Evolutionary conservation across 352 stramenopile species (phyloP).

Genomic region (Pythium brachiatum): DNA sequence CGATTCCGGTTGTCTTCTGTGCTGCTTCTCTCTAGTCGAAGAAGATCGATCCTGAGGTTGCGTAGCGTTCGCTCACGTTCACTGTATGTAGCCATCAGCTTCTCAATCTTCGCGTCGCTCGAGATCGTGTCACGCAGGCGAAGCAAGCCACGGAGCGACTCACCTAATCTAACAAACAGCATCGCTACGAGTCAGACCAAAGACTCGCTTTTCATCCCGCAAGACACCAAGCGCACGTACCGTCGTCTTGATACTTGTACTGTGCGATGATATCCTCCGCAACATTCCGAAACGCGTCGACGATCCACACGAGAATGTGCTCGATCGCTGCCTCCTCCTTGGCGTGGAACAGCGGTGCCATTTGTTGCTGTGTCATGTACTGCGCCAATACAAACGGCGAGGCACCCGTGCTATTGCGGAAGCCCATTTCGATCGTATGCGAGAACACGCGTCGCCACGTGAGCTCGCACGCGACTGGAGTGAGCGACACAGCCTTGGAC

Average conservation of each 20-base stretch:
- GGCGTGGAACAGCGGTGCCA: slow-evolving; percentile 22
- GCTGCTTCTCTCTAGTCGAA: slow-evolving; percentile 56
- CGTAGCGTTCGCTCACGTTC: slow-evolving; percentile 51
- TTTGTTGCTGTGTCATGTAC: slow-evolving; percentile 38
- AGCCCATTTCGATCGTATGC: slow-evolving; percentile 8
- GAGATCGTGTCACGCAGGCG: slow-evolving; percentile 70
- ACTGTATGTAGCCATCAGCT: slow-evolving; percentile 35
- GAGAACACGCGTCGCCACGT: slow-evolving; percentile 48
- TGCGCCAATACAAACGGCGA: slow-evolving; percentile 35
- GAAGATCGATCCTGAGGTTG: slow-evolving; percentile 59
- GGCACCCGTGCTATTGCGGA: background rate
- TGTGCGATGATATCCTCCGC: slow-evolving; percentile 70
- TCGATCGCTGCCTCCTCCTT: slow-evolving; percentile 30
- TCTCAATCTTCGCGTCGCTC: slow-evolving; percentile 53
- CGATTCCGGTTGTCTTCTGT: slow-evolving; percentile 43
- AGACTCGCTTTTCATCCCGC: background rate
- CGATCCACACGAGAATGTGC: slow-evolving; percentile 37
- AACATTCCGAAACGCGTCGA: slow-evolving; percentile 53
- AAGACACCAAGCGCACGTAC: slow-evolving; percentile 23
- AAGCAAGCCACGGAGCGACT: slow-evolving; percentile 62
- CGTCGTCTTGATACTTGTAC: slow-evolving; percentile 84
- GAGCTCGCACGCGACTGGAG: slow-evolving; percentile 35
- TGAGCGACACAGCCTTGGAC: slow-evolving; percentile 51
- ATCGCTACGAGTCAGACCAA: background rate
- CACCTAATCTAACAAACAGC: slow-evolving; percentile 35